Percentiles rank a stretch among this genome's conserved stretches.
phyloP scores from a whole-genome alignment of 805 yeast species.

The Lipomyces sp. region DNA sequence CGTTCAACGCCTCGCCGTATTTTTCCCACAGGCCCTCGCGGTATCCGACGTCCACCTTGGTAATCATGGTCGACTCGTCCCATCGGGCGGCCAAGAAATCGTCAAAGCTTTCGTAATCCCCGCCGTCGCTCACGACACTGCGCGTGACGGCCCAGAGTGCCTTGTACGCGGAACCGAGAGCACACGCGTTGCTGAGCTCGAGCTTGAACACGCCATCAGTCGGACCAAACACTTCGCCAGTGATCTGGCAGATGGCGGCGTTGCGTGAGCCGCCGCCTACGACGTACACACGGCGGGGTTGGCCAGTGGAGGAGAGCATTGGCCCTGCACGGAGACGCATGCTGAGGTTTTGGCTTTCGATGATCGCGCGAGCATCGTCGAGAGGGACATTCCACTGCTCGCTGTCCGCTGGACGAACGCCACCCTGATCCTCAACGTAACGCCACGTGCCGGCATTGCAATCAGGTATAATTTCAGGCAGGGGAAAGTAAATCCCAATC shows the following conservation, averaged over 20 bases:
- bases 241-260: conserved; percentile 59
- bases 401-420: conserved; percentile 23
- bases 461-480: conserved; percentile 89
- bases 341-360: conserved; percentile 83
- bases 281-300: conserved; percentile 68
- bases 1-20: conserved; percentile 20
- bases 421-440: conserved; percentile 34
- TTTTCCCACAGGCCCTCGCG: conserved; percentile 26
- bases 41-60: conserved; percentile 26
- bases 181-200: conserved; percentile 86
- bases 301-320: conserved; percentile 51
- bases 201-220: conserved; percentile 62
- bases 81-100: conserved; percentile 30
- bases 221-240: conserved; percentile 69
- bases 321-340: conserved; percentile 80
- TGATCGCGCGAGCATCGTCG: conserved; percentile 69
- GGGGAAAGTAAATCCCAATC: conserved; percentile 79
- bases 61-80: conserved; percentile 26
- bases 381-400: conserved; percentile 37
- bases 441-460: conserved; percentile 62
- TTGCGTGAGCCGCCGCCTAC: conserved; percentile 90
- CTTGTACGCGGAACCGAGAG: conserved; percentile 84
- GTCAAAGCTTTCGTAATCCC: conserved; percentile 42
- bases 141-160: conserved; percentile 49
- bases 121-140: neutral